Evolutionary conservation across 192 early-diverging fungal species (phyloP).

Genomic region (Podila horticola): DNA sequence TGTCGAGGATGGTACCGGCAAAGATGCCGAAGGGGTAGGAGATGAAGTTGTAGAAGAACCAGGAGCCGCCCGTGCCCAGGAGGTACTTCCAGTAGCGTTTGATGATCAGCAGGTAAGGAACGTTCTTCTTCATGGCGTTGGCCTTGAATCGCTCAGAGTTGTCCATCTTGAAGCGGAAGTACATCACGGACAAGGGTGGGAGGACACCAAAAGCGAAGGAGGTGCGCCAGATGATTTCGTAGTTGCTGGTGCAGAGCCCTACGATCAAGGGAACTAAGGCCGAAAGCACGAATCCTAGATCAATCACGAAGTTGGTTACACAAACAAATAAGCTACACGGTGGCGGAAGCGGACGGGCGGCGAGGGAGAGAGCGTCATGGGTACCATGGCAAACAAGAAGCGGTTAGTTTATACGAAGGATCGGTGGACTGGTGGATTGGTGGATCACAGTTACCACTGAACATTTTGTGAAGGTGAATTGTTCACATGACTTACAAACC

Average conservation of each 20-base stretch:
- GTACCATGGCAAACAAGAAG: too few relatives aligned
- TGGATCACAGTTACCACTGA: too few relatives aligned
- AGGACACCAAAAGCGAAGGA: constrained; percentile 60
- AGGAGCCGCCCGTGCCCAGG: constrained; percentile 38
- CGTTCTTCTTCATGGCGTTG: constrained; percentile 52
- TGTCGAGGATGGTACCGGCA: constrained; percentile 15
- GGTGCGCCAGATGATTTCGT: constrained; percentile 61
- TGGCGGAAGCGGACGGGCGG: too few relatives aligned
- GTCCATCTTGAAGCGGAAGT: constrained; percentile 62
- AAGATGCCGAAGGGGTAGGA: constrained; percentile 17
- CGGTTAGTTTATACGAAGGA: too few relatives aligned
- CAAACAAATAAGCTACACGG: constrained; percentile 29
- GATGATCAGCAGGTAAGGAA: constrained; percentile 60
- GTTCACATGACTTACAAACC: constrained; percentile 29
- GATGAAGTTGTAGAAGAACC: constrained; percentile 19
- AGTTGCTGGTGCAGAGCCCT: constrained; percentile 42
- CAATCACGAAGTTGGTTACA: constrained; percentile 51
- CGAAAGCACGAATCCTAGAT: constrained; percentile 48
- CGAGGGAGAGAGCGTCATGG: too few relatives aligned
- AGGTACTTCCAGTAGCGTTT: constrained; percentile 58
- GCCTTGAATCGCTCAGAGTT: constrained; percentile 55
- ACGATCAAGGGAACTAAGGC: constrained; percentile 51
- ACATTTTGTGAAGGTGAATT: too few relatives aligned
- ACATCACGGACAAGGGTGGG: constrained; percentile 48
- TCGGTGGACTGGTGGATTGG: too few relatives aligned